These are phyloP conservation scores for Carex littledalei DNA, from an alignment of 176 grass and related monocot species.

Conservation along the genomic window DNA sequence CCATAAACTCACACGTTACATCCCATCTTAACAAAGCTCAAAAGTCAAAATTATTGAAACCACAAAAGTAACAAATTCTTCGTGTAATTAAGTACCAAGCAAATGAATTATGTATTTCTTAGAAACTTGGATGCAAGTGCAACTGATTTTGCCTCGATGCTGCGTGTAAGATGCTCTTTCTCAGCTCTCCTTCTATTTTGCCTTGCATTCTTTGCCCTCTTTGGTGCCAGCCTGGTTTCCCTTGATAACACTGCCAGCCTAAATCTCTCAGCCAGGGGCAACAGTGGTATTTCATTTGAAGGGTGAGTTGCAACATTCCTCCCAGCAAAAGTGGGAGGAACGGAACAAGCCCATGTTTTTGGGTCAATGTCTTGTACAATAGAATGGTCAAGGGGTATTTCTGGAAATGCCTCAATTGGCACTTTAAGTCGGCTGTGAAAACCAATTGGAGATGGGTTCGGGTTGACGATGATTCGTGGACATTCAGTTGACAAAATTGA, in stretches of 20 bases:
- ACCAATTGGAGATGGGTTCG: slow-evolving; percentile 43
- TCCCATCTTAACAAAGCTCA: neutral
- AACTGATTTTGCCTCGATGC: slow-evolving; percentile 55
- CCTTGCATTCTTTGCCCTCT: slow-evolving; percentile 73
- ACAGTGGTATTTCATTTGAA: slow-evolving; percentile 27
- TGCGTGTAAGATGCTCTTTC: slow-evolving; percentile 57
- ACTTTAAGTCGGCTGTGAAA: slow-evolving; percentile 40
- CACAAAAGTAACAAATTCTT: neutral
- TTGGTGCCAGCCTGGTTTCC: slow-evolving; percentile 71
- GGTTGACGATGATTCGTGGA: slow-evolving; percentile 65
- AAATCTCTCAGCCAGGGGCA: slow-evolving; percentile 73
- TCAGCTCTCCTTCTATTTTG: slow-evolving; percentile 59
- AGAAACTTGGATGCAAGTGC: slow-evolving; percentile 70
- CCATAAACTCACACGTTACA: neutral
- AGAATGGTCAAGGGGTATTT: slow-evolving; percentile 54
- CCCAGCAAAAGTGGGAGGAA: slow-evolving; percentile 18
- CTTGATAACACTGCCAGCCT: slow-evolving; percentile 67
- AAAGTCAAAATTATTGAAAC: neutral
- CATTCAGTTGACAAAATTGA: slow-evolving; percentile 54
- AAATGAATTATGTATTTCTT: slow-evolving; percentile 30
- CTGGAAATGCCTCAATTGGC: slow-evolving; percentile 50
- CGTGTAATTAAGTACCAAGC: neutral
- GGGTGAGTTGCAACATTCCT: neutral
- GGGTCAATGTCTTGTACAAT: slow-evolving; percentile 68
- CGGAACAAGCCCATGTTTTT: slow-evolving; percentile 63